These are phyloP conservation scores for Botrytis elliptica DNA, from an alignment of 2,329 filamentous ascomycete species.

Conservation along the genomic window DNA sequence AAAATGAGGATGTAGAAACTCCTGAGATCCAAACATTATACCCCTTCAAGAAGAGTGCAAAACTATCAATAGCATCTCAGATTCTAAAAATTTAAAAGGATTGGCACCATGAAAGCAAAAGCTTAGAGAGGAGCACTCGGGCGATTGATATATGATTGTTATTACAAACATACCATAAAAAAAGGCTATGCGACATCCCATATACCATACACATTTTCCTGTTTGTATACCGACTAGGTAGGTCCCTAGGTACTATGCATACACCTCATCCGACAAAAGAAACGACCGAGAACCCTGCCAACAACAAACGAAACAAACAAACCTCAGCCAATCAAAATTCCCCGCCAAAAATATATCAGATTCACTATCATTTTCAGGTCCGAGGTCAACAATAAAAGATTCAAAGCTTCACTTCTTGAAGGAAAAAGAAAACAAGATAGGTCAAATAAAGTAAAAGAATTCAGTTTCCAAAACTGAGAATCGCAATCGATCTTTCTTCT, in stretches of 20 bases:
- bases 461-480: not conserved
- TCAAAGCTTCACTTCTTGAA: not conserved
- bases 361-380: not conserved
- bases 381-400: not conserved
- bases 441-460: not conserved
- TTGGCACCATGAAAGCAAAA: too few relatives aligned
- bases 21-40: not conserved
- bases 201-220: not conserved
- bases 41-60: not conserved
- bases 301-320: not conserved
- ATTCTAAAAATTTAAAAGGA: too few relatives aligned
- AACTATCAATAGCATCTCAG: not conserved
- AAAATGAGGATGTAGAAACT: not conserved
- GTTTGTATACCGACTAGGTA: not conserved
- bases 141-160: not conserved
- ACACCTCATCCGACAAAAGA: not conserved
- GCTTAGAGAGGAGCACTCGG: not conserved
- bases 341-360: not conserved
- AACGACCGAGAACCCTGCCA: not conserved
- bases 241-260: not conserved
- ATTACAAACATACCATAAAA: not conserved
- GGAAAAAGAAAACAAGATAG: not conserved
- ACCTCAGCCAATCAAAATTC: not conserved
- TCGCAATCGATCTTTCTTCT: not conserved
- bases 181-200: not conserved